phyloP scores from a whole-genome alignment of 1,284 basidiomycete species.

The Schizopora paradoxa region DNA sequence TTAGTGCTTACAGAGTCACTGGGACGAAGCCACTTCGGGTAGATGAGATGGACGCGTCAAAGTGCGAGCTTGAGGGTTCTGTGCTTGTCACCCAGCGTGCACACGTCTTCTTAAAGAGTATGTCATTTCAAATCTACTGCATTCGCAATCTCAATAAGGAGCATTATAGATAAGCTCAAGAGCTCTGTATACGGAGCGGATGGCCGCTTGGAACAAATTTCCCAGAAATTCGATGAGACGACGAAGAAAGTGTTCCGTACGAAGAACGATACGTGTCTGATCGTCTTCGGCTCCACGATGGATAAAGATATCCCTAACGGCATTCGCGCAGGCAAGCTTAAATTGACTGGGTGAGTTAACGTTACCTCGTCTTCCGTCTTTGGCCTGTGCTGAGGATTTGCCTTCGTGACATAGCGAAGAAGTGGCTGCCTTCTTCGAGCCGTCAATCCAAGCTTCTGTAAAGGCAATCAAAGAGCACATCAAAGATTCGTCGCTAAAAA shows the following conservation, averaged over 20 bases:
- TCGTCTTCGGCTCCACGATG: constrained; percentile 66
- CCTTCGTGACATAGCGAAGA: constrained; percentile 25
- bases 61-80: constrained; percentile 41
- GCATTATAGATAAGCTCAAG: constrained; percentile 2
- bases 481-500: constrained; percentile 44
- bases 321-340: constrained; percentile 63
- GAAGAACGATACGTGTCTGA: constrained; percentile 57
- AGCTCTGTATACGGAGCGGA: constrained; percentile 47
- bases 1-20: constrained; percentile 68
- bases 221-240: constrained; percentile 70
- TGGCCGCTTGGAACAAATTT: constrained; percentile 60
- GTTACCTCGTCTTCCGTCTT: not conserved
- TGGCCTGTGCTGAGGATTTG: not conserved
- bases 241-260: constrained; percentile 72
- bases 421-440: constrained; percentile 42
- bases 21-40: constrained; percentile 64
- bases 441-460: constrained; percentile 38
- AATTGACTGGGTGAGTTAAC: constrained; percentile 54
- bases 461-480: constrained; percentile 47
- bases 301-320: constrained; percentile 66
- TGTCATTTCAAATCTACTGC: constrained; percentile 22
- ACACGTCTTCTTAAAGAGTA: constrained; percentile 31
- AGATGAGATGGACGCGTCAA: constrained; percentile 72
- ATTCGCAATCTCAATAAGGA: too few species aligned
- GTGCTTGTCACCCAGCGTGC: constrained; percentile 41